These are phyloP conservation scores for Penicillium simplicissimum DNA, from an alignment of 495 filamentous ascomycete genomes.

Conservation along the genomic window DNA sequence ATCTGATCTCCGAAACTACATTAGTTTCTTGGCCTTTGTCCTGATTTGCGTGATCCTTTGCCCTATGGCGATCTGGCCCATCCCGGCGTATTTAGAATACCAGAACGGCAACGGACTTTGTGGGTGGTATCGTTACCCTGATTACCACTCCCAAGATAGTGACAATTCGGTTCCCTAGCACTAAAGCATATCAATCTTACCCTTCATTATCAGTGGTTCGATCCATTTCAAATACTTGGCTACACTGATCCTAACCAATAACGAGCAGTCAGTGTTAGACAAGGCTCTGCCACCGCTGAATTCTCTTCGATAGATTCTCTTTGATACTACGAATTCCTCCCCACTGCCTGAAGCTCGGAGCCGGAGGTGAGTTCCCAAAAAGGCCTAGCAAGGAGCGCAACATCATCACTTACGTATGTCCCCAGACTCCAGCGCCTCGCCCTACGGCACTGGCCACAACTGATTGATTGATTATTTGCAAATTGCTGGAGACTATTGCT, in stretches of 20 bases:
- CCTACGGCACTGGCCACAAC: neutral
- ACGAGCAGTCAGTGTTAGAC: neutral
- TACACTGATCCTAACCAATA: neutral
- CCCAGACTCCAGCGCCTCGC: conserved; percentile 20
- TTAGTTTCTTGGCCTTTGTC: neutral
- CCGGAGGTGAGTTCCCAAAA: conserved; percentile 24
- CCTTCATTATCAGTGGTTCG: neutral
- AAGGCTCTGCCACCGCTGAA: neutral
- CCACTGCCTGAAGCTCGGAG: conserved; percentile 21
- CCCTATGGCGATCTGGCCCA: conserved; percentile 7
- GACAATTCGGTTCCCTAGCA: neutral
- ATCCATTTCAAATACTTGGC: neutral
- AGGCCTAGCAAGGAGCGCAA: conserved; percentile 20
- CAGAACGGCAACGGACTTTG: neutral
- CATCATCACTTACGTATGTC: conserved; percentile 38
- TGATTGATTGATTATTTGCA: neutral
- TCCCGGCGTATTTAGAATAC: neutral
- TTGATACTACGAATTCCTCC: neutral
- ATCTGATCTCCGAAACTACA: neutral
- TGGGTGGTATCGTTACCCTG: neutral
- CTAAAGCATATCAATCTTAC: neutral
- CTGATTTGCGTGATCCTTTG: conserved; percentile 1
- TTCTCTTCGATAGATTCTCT: too few relatives aligned
- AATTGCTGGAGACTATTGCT: neutral
- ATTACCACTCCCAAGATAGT: neutral